Evolutionary conservation across 352 stramenopile genomes (phyloP).

Genomic region (Blastocystis sp.): DNA sequence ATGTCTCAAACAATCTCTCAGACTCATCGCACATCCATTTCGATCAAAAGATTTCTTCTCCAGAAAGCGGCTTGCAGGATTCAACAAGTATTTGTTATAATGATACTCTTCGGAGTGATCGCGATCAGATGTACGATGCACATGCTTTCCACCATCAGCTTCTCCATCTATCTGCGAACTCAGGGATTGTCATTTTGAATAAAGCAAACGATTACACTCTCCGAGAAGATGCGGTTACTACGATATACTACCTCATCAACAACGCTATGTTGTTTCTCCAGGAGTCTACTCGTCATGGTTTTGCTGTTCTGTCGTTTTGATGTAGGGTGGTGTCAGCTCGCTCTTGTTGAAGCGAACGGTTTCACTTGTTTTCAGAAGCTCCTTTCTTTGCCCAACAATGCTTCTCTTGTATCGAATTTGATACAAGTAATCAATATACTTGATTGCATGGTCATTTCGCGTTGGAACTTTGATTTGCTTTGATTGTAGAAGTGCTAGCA

Average conservation of each 20-base stretch:
- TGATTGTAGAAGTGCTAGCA: neutral
- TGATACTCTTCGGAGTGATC: too few species aligned
- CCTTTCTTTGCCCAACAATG: neutral
- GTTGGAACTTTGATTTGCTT: neutral
- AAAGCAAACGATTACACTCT: neutral
- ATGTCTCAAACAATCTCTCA: too few species aligned
- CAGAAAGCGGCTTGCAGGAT: too few species aligned
- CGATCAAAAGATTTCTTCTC: too few species aligned
- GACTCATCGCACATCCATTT: too few species aligned
- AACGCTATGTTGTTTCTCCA: conserved; percentile 15
- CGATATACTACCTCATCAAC: neutral
- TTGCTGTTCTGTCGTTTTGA: neutral
- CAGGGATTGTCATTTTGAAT: neutral
- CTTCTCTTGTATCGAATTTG: neutral
- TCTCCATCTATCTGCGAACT: neutral
- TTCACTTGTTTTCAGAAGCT: neutral
- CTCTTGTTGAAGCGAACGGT: neutral
- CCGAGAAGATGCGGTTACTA: neutral
- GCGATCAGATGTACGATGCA: neutral
- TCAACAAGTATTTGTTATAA: too few species aligned
- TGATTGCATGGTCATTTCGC: neutral
- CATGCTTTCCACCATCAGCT: neutral
- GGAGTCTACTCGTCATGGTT: neutral
- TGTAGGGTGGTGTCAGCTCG: neutral
- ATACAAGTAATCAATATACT: neutral